Evolutionary conservation across 2,329 filamentous ascomycete species (phyloP).

Genomic region (Graphiopsis chlorocephala): DNA sequence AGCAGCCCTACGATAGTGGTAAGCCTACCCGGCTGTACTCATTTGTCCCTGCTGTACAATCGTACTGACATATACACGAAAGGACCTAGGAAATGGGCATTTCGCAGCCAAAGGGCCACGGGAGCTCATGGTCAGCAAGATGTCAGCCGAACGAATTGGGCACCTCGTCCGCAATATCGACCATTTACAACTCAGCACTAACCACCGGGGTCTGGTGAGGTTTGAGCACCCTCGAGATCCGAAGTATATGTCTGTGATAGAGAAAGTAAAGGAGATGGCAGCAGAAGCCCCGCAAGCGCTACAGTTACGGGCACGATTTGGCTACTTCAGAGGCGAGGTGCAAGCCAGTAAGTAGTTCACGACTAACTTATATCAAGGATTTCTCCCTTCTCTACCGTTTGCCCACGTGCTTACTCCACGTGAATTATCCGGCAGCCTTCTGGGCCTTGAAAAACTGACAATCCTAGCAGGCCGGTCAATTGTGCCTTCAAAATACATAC

Average conservation of each 20-base stretch:
- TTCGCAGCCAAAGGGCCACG: background rate
- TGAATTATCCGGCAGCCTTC: too few relatives aligned
- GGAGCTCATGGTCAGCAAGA: background rate
- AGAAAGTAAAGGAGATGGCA: background rate
- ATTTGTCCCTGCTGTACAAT: too few relatives aligned
- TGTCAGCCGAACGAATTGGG: background rate
- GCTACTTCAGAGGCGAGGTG: conserved; percentile 29
- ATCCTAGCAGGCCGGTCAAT: too few relatives aligned
- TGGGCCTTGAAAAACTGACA: too few relatives aligned
- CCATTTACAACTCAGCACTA: background rate
- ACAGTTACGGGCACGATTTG: background rate
- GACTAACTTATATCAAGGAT: conserved; percentile 24
- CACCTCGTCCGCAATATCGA: background rate
- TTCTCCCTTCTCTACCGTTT: too few relatives aligned
- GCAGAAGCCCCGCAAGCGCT: background rate
- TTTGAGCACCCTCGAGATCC: background rate
- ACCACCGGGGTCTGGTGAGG: background rate
- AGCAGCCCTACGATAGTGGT: background rate
- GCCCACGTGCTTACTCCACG: too few relatives aligned
- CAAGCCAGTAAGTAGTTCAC: conserved; percentile 15
- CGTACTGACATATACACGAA: too few relatives aligned
- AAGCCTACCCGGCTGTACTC: background rate
- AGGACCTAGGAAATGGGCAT: too few relatives aligned
- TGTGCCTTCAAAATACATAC: too few relatives aligned
- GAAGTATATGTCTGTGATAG: too few relatives aligned